Conservation (phyloP, 176 grass and related monocot species). For the Leersia perrieri region DNA sequence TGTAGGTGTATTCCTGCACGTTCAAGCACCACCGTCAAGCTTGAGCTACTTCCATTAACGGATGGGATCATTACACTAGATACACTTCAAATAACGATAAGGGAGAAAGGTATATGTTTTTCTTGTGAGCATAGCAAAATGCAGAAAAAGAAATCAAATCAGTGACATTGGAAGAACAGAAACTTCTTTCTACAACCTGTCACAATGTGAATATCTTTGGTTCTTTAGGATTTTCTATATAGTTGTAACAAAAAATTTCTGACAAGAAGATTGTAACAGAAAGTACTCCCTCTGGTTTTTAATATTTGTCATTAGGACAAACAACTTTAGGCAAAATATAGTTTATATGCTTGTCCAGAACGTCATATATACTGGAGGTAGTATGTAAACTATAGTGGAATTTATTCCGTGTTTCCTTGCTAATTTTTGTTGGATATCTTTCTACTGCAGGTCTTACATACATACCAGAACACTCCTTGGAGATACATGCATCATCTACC, state of each 20-base stretch:
- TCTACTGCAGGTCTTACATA: conserved; percentile 62
- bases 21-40: conserved; percentile 93
- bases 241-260: no score
- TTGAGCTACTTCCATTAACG: conserved; percentile 89
- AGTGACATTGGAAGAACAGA: background rate
- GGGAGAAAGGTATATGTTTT: conserved; percentile 74
- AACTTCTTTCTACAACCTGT: background rate
- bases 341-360: no score
- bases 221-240: background rate
- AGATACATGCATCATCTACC: conserved; percentile 83
- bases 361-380: no score
- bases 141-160: conserved; percentile 1
- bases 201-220: background rate
- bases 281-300: no score
- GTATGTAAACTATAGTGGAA: background rate
- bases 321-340: no score
- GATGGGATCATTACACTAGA: conserved; percentile 96
- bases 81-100: conserved; percentile 88
- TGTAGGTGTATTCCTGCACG: conserved; percentile 78
- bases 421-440: background rate
- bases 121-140: background rate
- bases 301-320: no score
- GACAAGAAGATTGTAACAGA: no score
- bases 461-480: conserved; percentile 83
- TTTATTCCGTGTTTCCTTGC: background rate